phyloP scores from a whole-genome alignment of 2,329 filamentous ascomycete species.

The Elsinoe arachidis region DNA sequence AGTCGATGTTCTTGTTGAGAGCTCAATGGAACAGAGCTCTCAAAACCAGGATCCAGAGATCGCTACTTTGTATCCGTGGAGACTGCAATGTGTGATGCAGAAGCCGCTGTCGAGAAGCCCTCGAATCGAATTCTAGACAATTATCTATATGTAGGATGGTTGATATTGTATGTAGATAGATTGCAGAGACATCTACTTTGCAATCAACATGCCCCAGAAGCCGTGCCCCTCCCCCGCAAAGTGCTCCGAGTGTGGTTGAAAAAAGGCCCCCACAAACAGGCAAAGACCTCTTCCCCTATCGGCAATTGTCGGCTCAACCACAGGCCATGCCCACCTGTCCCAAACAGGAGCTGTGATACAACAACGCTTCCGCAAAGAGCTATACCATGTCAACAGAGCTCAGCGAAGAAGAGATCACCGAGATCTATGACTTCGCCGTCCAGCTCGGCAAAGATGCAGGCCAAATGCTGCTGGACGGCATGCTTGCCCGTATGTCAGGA shows the following conservation, averaged over 20 bases:
- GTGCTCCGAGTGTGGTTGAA: not conserved
- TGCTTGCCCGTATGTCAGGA: slow-evolving; percentile 43
- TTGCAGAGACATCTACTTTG: not conserved
- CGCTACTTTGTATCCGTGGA: too few relatives aligned
- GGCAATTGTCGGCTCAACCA: not conserved
- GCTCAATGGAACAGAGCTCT: too few relatives aligned
- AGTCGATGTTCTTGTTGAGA: too few relatives aligned
- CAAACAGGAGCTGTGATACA: not conserved
- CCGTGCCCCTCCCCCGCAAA: not conserved
- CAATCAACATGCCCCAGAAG: not conserved
- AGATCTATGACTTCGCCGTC: slow-evolving; percentile 62
- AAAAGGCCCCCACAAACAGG: not conserved
- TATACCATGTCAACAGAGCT: slow-evolving; percentile 1
- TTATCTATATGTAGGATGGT: not conserved
- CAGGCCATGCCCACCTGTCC: not conserved
- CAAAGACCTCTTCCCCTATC: slow-evolving; percentile 3
- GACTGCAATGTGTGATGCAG: too few relatives aligned
- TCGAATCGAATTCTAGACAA: too few relatives aligned
- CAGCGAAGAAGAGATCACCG: slow-evolving; percentile 42
- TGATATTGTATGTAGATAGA: not conserved
- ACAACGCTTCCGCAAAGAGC: not conserved
- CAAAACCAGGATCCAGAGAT: too few relatives aligned
- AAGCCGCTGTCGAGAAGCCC: too few relatives aligned
- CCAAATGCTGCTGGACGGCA: slow-evolving; percentile 55
- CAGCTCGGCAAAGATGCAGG: slow-evolving; percentile 63